A percentile compares a stretch with the other conserved stretches of the same genome.
Evolutionary conservation across 148 eudicot genomes (phyloP).

Genomic region (Limonium bicolor): DNA sequence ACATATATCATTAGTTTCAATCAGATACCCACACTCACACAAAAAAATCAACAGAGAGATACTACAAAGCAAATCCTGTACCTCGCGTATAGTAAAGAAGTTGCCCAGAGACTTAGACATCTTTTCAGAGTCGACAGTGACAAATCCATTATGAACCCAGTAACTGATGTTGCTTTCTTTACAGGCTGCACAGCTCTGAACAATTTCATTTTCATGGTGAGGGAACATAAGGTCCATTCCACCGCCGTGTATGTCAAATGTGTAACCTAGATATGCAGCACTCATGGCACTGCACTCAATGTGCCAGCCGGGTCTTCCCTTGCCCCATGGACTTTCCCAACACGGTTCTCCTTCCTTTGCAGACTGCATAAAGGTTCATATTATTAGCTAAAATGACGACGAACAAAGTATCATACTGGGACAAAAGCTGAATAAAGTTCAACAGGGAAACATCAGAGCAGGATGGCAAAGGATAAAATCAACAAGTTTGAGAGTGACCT

Average conservation of each 20-base stretch:
- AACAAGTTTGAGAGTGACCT: too few relatives aligned
- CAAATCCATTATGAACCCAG: conserved; percentile 97
- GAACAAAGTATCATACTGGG: too few relatives aligned
- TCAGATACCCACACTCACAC: too few relatives aligned
- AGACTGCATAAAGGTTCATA: too few relatives aligned
- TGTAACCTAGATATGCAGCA: conserved; percentile 65
- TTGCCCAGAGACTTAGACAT: conserved; percentile 99
- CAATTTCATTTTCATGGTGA: conserved; percentile 98
- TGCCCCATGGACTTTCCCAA: conserved; percentile 99
- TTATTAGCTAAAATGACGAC: too few relatives aligned
- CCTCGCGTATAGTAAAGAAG: conserved; percentile 95
- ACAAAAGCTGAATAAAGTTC: too few relatives aligned
- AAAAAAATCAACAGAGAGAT: neutral
- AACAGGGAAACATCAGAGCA: too few relatives aligned
- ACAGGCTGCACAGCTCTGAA: conserved; percentile 96
- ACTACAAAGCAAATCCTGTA: conserved; percentile 11
- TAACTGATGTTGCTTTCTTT: conserved; percentile 55
- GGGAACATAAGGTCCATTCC: conserved; percentile 98
- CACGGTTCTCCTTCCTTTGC: conserved; percentile 89
- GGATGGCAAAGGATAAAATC: too few relatives aligned
- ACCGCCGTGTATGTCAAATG: conserved; percentile 96
- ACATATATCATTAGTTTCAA: too few relatives aligned
- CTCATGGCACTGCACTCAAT: conserved; percentile 99
- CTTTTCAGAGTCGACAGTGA: conserved; percentile 71
- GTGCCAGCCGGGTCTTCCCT: conserved; percentile 99